Percentiles rank a stretch among this genome's conserved stretches.
Evolutionary conservation across 169 alveolate species (phyloP).

Genomic region (Babesia sp.): DNA sequence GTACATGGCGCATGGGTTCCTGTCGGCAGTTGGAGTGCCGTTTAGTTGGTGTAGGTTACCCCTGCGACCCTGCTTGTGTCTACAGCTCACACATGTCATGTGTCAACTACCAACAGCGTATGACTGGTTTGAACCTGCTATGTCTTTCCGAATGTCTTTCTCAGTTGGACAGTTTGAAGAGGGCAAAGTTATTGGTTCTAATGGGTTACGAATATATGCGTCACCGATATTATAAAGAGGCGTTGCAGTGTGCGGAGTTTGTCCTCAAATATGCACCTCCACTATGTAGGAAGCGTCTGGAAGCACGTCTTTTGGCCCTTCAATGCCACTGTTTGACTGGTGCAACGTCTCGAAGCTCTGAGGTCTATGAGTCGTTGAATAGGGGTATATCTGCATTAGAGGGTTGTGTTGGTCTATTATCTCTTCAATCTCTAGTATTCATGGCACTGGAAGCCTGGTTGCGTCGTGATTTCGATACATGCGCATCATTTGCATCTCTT

Average conservation of each 20-base stretch:
- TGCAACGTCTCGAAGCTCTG: not conserved
- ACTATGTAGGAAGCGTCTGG: slow-evolving; percentile 3
- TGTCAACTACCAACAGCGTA: slow-evolving; percentile 32
- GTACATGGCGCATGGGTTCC: slow-evolving; percentile 29
- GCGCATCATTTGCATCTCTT: slow-evolving; percentile 16
- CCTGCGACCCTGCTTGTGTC: slow-evolving; percentile 66
- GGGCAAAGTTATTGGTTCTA: slow-evolving; percentile 32
- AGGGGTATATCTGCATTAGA: slow-evolving; percentile 13
- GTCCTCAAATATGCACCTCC: slow-evolving; percentile 8
- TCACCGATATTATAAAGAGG: slow-evolving; percentile 34
- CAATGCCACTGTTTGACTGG: slow-evolving; percentile 52
- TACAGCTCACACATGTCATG: slow-evolving; percentile 35
- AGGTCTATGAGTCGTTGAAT: not conserved
- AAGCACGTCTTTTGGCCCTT: slow-evolving; percentile 40
- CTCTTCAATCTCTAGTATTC: slow-evolving; percentile 29
- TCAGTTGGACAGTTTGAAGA: slow-evolving; percentile 21
- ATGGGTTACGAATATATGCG: slow-evolving; percentile 59
- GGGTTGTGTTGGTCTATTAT: slow-evolving; percentile 44
- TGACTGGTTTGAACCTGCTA: slow-evolving; percentile 43
- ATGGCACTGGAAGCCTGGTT: slow-evolving; percentile 37
- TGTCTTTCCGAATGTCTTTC: slow-evolving; percentile 35
- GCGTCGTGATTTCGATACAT: slow-evolving; percentile 17
- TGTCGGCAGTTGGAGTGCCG: slow-evolving; percentile 40
- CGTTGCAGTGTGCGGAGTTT: slow-evolving; percentile 30
- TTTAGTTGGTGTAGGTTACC: slow-evolving; percentile 59